A percentile compares a stretch with the other conserved stretches of the same genome.
These are phyloP conservation scores for Mucor irregularis DNA, from an alignment of 371 early-diverging fungal species.

Conservation along the genomic window DNA sequence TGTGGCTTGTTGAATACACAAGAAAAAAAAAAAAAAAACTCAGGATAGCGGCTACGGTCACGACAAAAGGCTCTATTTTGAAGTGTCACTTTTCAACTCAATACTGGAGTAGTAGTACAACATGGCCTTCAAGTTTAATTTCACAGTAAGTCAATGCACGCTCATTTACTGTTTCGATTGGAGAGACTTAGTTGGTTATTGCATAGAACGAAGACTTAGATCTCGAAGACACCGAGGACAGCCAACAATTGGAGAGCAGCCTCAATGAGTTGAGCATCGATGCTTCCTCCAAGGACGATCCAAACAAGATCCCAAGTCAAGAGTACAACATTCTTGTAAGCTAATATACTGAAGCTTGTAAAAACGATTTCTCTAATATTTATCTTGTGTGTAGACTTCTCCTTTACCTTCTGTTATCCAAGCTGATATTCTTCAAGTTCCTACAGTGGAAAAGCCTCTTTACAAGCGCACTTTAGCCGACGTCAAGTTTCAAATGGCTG, in stretches of 20 bases:
- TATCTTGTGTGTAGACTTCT: slow-evolving; percentile 31
- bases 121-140: slow-evolving; percentile 62
- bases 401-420: slow-evolving; percentile 39
- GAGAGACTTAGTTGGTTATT: neutral
- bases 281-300: slow-evolving; percentile 9
- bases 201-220: slow-evolving; percentile 56
- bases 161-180: too few species aligned
- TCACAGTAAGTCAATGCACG: slow-evolving; percentile 44
- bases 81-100: neutral
- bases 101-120: neutral
- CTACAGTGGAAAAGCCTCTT: slow-evolving; percentile 23
- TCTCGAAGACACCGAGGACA: slow-evolving; percentile 48
- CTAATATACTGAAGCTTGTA: neutral
- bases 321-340: slow-evolving; percentile 43
- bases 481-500: slow-evolving; percentile 80
- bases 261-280: slow-evolving; percentile 43
- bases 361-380: too few species aligned
- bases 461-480: slow-evolving; percentile 77
- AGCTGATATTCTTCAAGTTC: slow-evolving; percentile 38
- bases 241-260: slow-evolving; percentile 45
- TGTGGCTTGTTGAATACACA: too few species aligned
- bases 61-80: neutral
- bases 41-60: slow-evolving; percentile 6
- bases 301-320: slow-evolving; percentile 28
- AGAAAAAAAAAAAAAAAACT: too few species aligned